Evolutionary conservation across 257 asterid genomes (phyloP).

Genomic region (Echites panduratus): DNA sequence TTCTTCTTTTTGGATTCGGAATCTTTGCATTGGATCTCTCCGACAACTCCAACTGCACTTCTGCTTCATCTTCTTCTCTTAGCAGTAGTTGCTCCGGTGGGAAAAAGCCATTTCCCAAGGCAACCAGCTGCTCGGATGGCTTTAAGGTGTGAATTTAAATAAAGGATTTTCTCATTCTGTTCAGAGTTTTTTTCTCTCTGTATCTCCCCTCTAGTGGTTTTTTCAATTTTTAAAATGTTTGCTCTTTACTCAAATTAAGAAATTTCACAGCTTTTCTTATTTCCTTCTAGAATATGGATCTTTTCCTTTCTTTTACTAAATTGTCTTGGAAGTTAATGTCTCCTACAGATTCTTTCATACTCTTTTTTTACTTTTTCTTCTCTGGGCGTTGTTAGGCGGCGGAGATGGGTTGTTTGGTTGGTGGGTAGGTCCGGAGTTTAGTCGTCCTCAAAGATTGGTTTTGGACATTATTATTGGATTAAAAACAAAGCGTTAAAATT

Average conservation of each 20-base stretch:
- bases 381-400: not conserved
- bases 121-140: conserved; percentile 23
- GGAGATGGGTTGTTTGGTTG: not conserved
- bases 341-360: not conserved
- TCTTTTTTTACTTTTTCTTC: not conserved
- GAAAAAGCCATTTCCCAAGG: conserved; percentile 16
- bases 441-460: not conserved
- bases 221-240: not conserved
- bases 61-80: conserved; percentile 30
- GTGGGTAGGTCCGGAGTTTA: not conserved
- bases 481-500: not conserved
- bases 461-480: not conserved
- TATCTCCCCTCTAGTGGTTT: not conserved
- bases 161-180: not conserved
- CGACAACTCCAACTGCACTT: conserved; percentile 13
- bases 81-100: conserved; percentile 9
- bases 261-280: not conserved
- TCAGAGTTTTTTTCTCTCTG: not conserved
- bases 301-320: not conserved
- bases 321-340: not conserved
- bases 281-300: not conserved
- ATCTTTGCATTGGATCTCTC: conserved; percentile 31
- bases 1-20: conserved; percentile 53
- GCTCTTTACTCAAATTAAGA: not conserved
- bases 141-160: conserved; percentile 24